Percentiles rank a stretch among this genome's conserved stretches.
These are phyloP conservation scores for Eragrostis curvula DNA, from an alignment of 176 grass and related monocot genomes.

Conservation along the genomic window DNA sequence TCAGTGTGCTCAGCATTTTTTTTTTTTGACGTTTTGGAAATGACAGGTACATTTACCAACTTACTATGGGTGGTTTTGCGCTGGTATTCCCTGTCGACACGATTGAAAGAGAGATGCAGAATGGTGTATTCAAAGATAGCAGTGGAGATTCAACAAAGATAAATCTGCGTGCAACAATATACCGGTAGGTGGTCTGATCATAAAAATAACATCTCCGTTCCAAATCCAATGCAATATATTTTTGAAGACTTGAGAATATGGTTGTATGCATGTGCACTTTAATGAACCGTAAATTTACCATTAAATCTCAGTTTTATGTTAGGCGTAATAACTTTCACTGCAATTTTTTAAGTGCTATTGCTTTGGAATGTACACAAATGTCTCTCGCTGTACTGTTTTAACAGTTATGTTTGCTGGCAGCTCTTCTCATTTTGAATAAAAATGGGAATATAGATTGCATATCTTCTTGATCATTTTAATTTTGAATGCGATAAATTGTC, in stretches of 20 bases:
- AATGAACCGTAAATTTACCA: background rate
- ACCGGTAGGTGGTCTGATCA: slow-evolving; percentile 50
- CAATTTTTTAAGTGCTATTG: background rate
- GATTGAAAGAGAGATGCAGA: slow-evolving; percentile 48
- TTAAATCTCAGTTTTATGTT: background rate
- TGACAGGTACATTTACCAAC: slow-evolving; percentile 88
- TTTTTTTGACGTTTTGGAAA: slow-evolving; percentile 27
- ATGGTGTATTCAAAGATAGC: slow-evolving; percentile 38
- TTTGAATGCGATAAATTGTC: background rate
- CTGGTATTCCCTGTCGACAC: slow-evolving; percentile 80
- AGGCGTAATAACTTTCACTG: background rate
- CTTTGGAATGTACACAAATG: background rate
- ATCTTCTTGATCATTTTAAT: background rate
- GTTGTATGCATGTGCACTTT: slow-evolving; percentile 4
- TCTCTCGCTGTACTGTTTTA: too few species aligned
- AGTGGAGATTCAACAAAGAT: slow-evolving; percentile 76
- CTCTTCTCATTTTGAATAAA: background rate
- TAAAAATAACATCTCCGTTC: background rate
- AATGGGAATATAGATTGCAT: background rate
- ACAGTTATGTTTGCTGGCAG: too few species aligned
- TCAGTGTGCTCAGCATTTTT: background rate
- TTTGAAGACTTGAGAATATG: slow-evolving; percentile 3
- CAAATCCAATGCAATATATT: background rate
- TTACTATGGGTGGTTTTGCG: slow-evolving; percentile 92
- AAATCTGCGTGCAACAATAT: slow-evolving; percentile 78